These are phyloP conservation scores for Termitomyces sp. DNA, from an alignment of 768 basidiomycete species.

Conservation along the genomic window DNA sequence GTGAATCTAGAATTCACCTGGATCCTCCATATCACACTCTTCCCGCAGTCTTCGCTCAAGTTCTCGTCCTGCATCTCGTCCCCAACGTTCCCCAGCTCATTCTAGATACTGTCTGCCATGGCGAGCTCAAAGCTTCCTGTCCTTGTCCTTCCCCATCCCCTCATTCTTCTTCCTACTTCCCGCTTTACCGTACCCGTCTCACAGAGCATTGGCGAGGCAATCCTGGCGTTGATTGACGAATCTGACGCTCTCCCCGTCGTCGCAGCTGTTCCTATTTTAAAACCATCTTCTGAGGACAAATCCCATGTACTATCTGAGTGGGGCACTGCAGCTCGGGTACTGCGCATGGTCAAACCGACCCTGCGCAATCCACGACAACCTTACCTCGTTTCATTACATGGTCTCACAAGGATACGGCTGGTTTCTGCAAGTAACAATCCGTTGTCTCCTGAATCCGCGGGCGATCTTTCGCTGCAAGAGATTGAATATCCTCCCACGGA, in stretches of 20 bases:
- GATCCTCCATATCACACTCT: background rate
- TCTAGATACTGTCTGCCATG: slow-evolving; percentile 23
- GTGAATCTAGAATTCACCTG: slow-evolving; percentile 10
- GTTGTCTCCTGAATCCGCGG: slow-evolving; percentile 23
- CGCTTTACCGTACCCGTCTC: slow-evolving; percentile 67
- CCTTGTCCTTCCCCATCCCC: slow-evolving; percentile 66
- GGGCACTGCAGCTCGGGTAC: slow-evolving; percentile 70
- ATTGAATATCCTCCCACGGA: slow-evolving; percentile 48
- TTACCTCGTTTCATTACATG: slow-evolving; percentile 70
- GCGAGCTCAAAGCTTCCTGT: slow-evolving; percentile 57
- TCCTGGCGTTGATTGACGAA: slow-evolving; percentile 66
- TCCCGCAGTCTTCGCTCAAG: background rate
- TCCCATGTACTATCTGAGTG: slow-evolving; percentile 41
- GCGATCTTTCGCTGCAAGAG: slow-evolving; percentile 33
- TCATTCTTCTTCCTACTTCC: slow-evolving; percentile 72
- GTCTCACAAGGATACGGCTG: slow-evolving; percentile 63
- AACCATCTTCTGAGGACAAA: slow-evolving; percentile 17
- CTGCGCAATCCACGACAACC: slow-evolving; percentile 52
- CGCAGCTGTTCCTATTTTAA: slow-evolving; percentile 58
- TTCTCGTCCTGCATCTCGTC: slow-evolving; percentile 1
- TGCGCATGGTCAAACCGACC: slow-evolving; percentile 64
- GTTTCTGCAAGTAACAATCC: slow-evolving; percentile 30
- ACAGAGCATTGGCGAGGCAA: slow-evolving; percentile 54
- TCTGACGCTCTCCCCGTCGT: slow-evolving; percentile 68
- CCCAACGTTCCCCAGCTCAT: background rate